Conservation (phyloP, 148 eudicot genomes). For the Rhododendron williamsianum region DNA sequence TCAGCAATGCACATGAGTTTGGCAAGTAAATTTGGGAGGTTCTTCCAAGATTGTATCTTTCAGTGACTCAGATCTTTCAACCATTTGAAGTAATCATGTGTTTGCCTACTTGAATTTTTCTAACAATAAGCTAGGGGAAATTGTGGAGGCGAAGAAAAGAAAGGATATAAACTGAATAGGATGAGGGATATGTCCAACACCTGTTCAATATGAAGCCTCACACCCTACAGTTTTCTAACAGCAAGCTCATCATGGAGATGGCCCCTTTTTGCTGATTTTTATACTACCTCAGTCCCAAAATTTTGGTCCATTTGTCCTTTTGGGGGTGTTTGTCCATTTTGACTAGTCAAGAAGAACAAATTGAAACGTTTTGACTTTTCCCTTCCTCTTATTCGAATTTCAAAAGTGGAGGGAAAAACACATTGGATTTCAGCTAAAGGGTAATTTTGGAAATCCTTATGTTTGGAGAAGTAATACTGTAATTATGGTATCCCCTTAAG, state of each 20-base stretch:
- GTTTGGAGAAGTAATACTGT: neutral
- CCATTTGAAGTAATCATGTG: neutral
- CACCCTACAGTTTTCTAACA: neutral
- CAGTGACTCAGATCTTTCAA: neutral
- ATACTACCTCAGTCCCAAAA: neutral
- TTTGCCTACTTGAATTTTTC: no score
- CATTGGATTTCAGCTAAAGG: neutral
- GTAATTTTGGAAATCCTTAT: neutral
- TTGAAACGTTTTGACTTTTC: neutral
- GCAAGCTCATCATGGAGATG: neutral
- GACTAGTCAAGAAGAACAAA: neutral
- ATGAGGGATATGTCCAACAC: neutral
- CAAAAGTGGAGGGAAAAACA: neutral
- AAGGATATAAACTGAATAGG: neutral
- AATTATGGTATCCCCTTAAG: neutral
- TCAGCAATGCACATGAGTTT: neutral
- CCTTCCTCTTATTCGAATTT: no score
- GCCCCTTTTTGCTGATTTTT: neutral
- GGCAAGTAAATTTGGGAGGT: neutral
- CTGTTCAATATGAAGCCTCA: neutral
- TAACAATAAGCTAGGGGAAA: neutral
- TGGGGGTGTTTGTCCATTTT: neutral
- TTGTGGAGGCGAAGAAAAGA: neutral
- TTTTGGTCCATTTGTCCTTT: neutral
- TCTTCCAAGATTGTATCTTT: neutral